These are phyloP conservation scores for Curvularia eragrostidis DNA, from an alignment of 2,329 filamentous ascomycete species.

Conservation along the genomic window DNA sequence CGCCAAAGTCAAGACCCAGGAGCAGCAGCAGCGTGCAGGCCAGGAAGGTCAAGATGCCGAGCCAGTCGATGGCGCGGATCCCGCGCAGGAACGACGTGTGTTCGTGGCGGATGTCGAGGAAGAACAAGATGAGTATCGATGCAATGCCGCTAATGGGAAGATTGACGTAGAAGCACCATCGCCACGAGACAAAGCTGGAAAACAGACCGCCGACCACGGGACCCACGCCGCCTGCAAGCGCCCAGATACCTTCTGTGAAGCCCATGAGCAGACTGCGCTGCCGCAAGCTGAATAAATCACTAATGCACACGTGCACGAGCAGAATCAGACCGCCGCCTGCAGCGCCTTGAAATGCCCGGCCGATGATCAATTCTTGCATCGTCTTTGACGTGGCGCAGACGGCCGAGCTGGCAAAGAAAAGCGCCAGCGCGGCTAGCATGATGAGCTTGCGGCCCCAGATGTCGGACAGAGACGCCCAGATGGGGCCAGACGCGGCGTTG, in stretches of 20 bases:
- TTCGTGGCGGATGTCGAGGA: constrained; percentile 63
- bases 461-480: constrained; percentile 71
- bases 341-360: constrained; percentile 67
- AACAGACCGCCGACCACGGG: constrained; percentile 62
- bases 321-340: constrained; percentile 68
- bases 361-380: constrained; percentile 66
- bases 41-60: constrained; percentile 60
- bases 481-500: constrained; percentile 69
- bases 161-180: constrained; percentile 66
- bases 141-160: constrained; percentile 59
- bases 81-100: constrained; percentile 58
- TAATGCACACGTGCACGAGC: constrained; percentile 68
- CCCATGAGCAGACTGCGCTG: constrained; percentile 59
- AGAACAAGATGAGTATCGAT: constrained; percentile 58
- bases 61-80: constrained; percentile 62
- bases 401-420: constrained; percentile 68
- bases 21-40: constrained; percentile 60
- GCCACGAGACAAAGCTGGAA: constrained; percentile 55
- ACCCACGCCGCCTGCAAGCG: constrained; percentile 60
- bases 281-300: constrained; percentile 67
- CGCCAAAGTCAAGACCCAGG: constrained; percentile 62
- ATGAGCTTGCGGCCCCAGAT: constrained; percentile 66
- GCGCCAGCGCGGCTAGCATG: constrained; percentile 57
- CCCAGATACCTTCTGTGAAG: constrained; percentile 62
- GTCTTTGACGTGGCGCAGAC: constrained; percentile 64